Evolutionary conservation across 176 grass and related monocot species (phyloP).

Genomic region (Rhynchospora pubera): DNA sequence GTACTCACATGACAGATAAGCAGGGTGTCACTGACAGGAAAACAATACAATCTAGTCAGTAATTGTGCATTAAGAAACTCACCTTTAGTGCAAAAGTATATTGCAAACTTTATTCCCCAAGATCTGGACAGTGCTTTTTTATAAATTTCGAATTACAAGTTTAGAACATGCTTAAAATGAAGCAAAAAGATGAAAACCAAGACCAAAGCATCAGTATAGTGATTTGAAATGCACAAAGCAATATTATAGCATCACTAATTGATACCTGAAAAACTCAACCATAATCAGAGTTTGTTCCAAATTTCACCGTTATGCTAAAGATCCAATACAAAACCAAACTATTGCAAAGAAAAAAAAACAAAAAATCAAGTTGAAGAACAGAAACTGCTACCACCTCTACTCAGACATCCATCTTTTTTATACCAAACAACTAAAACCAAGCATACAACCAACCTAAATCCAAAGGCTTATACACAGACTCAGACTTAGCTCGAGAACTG

Average conservation of each 20-base stretch:
- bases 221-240: background rate
- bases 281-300: background rate
- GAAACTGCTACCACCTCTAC: background rate
- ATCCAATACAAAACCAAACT: background rate
- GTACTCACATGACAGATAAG: too few species aligned
- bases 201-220: background rate
- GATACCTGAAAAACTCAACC: background rate
- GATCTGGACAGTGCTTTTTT: background rate
- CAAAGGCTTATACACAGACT: background rate
- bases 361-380: background rate
- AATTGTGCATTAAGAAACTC: background rate
- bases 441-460: background rate
- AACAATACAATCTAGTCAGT: too few species aligned
- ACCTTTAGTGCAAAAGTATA: background rate
- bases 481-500: slow-evolving; percentile 23
- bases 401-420: background rate
- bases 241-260: background rate
- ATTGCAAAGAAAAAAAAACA: background rate
- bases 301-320: background rate
- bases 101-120: background rate
- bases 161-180: background rate
- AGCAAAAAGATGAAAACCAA: background rate
- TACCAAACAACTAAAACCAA: background rate
- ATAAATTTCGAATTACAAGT: background rate
- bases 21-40: background rate